Evolutionary conservation across 371 early-diverging fungal genomes (phyloP), one percentile per base, ranked within the genome.

Genomic region (Rhizopus microsporus): DNA sequence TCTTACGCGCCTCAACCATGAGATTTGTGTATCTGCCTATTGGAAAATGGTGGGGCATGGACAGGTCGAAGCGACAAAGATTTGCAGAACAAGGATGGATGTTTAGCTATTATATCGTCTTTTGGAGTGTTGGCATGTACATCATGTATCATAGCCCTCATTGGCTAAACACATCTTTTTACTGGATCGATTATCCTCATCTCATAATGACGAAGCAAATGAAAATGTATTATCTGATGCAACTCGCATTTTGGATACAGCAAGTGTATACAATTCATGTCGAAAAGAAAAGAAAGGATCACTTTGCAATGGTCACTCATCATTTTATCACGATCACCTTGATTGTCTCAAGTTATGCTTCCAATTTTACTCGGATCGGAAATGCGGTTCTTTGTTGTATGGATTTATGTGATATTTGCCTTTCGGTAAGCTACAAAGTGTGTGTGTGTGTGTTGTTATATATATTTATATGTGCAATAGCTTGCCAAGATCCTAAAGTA

Each of bases 401-500:
- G 90, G 95, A 94, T 68, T 72, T 91, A 52, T 79, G 89, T 15
- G 95, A 94, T 61, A 84, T 94, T 51, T 80, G 90, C 29, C 77
- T 94, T 33, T 74, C 90, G 12, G 77, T 78, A 69, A 76, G 82
- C 49, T 30, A 5, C 34, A 35, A 34, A 23, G 23, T 29, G 5
- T 23, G 51, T 42, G 30, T 52, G 5, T 35, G 7, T 39, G n/a
- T 61, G 3, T 32, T 40, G 42, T 16, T 51, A 38, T 51, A 8
- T 23, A 6, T n/a, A n/a, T 42, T 13, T 2, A n/a, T 13, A 29
- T 46, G 29, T 42, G 6, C 6, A 44, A 17, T 57, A 81, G 81
- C 63, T 76, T 23, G 87, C 90, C 65, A 91, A 93, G 71, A 73
- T 86, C 53, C 74, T 93, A 50, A 90, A 89, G 57, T 94, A 94